Base-by-base conservation (phyloP, 345 rosid genomes). In the Populus tremula region DNA sequence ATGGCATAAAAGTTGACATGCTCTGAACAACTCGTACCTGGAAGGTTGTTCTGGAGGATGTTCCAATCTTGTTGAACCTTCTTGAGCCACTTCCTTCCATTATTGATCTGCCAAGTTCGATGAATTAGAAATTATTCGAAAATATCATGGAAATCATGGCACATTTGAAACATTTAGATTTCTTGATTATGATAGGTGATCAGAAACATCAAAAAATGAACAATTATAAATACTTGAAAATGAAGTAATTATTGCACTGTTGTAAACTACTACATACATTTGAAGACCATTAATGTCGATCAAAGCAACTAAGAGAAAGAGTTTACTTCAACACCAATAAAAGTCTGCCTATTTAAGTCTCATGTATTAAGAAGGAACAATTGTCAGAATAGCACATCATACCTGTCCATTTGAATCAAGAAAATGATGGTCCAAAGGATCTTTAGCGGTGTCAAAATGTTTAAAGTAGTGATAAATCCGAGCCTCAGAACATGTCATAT, bases 11-110 rank as follows among this genome's bases (percentile, higher is more conserved):
- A 67, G 8, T 21, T 39, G 38, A 70, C 72, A 33, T 67, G 63
- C 4, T 45, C 81, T 38, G 2, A 66, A 39, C 53, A 31, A 79
- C 38, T 35, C 88, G 87, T 88, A 94, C 99, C 99, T 12, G 98
- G 98, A 61, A 96, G 92, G 84, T 92, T 96, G 88, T 91, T 92
- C 83, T 94, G 97, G 82, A 96, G 97, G 84, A 96, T 91, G 85
- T 82, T 91, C 98, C 98, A 96, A 78, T 92, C 98, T 84, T 94
- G 99, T 82, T 96, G 97, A 77, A 96, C 91, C 89, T 96, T 96
- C 90, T 88, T 94, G 61, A 92, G 76, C 98, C 98, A 96, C 84
- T 87, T 86, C 86, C 98, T 89, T 82, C 91, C 92, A 77, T 84
- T 85, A 84, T 85, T 89, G 72, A 70, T 82, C 99, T 96, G 91